Conservation (phyloP, 1,284 basidiomycete species). For the Marasmius oreades region DNA sequence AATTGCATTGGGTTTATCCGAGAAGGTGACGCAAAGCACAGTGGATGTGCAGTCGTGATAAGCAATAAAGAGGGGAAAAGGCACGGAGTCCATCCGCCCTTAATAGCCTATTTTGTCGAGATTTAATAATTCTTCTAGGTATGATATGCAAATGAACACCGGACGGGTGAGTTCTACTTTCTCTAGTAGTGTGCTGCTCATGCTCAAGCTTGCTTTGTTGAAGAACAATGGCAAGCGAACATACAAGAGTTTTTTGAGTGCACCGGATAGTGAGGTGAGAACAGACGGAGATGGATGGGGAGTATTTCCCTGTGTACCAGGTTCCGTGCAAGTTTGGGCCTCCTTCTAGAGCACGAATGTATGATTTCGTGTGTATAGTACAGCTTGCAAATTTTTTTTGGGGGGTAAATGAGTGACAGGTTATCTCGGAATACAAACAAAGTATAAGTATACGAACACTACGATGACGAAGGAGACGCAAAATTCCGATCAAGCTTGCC, state of each 20-base stretch:
- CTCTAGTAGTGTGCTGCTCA: neutral
- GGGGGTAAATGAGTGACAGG: neutral
- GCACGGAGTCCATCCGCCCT: neutral
- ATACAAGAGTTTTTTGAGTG: constrained; percentile 36
- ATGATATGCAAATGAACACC: constrained; percentile 60
- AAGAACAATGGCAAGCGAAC: constrained; percentile 4
- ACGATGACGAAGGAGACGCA: neutral
- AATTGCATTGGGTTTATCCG: constrained; percentile 77
- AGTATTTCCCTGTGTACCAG: constrained; percentile 49
- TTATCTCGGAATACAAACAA: neutral
- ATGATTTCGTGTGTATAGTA: neutral
- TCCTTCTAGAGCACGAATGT: constrained; percentile 7
- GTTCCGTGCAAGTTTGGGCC: constrained; percentile 58
- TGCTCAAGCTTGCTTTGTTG: neutral
- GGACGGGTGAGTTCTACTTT: constrained; percentile 42
- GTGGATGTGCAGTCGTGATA: constrained; percentile 66
- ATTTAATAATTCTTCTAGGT: constrained; percentile 29
- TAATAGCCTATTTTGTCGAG: neutral
- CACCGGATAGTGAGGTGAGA: constrained; percentile 35
- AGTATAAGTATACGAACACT: neutral
- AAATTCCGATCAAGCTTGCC: neutral
- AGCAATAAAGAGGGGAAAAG: constrained; percentile 52
- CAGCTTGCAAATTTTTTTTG: neutral
- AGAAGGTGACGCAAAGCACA: constrained; percentile 44
- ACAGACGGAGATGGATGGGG: constrained; percentile 56